Percentiles rank a stretch among this genome's conserved stretches.
These are phyloP conservation scores for Coemansia aciculifera DNA, from an alignment of 192 early-diverging fungal species.

Conservation along the genomic window DNA sequence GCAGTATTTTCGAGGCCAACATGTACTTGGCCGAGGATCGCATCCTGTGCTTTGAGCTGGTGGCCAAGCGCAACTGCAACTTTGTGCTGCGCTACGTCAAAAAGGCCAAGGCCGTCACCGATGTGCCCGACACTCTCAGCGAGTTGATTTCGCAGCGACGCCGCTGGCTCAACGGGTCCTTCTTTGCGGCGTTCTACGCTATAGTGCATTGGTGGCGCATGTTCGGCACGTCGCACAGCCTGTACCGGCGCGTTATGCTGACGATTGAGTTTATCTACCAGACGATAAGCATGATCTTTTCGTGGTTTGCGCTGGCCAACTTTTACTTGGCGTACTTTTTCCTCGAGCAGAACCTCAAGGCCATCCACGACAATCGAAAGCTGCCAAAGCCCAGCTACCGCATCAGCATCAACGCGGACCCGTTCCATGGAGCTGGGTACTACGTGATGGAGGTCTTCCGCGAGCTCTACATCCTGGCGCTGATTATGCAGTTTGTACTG, in stretches of 20 bases:
- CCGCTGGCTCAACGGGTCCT: constrained; percentile 95
- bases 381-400: constrained; percentile 11
- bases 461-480: constrained; percentile 74
- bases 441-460: constrained; percentile 69
- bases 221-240: constrained; percentile 73
- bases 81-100: constrained; percentile 90
- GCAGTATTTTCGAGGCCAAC: constrained; percentile 80
- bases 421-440: constrained; percentile 64
- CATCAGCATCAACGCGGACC: constrained; percentile 52
- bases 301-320: constrained; percentile 89
- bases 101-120: constrained; percentile 85
- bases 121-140: constrained; percentile 84
- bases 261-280: constrained; percentile 82
- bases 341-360: constrained; percentile 60
- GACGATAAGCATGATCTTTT: constrained; percentile 76
- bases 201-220: constrained; percentile 75
- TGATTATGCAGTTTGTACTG: constrained; percentile 82
- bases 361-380: constrained; percentile 35
- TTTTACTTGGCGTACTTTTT: constrained; percentile 92
- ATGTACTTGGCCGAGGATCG: constrained; percentile 95
- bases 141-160: constrained; percentile 97
- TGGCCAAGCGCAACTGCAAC: constrained; percentile 75
- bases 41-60: constrained; percentile 93
- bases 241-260: constrained; percentile 71
- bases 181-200: constrained; percentile 91